phyloP scores from a whole-genome alignment of 2,329 filamentous ascomycete genomes.

The Fusarium brachygibbosum region DNA sequence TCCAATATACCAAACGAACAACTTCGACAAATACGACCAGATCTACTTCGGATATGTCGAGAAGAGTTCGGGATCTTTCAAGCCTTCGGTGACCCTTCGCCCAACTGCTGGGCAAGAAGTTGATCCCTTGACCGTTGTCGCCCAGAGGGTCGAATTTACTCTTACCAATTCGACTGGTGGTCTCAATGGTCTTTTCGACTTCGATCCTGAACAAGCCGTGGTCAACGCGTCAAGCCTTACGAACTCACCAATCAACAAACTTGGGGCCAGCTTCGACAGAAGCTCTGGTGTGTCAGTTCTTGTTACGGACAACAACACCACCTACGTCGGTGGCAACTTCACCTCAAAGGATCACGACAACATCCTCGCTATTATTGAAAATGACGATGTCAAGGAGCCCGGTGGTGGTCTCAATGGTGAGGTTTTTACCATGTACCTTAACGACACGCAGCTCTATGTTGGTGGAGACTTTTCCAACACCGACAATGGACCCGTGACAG shows the following conservation, averaged over 20 bases:
- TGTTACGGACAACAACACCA: slow-evolving; percentile 71
- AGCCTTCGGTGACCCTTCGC: slow-evolving; percentile 82
- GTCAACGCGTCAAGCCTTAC: slow-evolving; percentile 74
- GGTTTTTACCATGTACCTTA: slow-evolving; percentile 78
- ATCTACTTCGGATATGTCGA: slow-evolving; percentile 91
- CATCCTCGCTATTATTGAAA: slow-evolving; percentile 78
- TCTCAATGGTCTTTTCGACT: slow-evolving; percentile 92
- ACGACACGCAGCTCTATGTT: slow-evolving; percentile 78
- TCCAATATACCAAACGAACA: slow-evolving; percentile 88
- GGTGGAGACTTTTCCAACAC: slow-evolving; percentile 89
- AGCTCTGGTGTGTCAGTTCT: slow-evolving; percentile 79
- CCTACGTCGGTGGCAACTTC: slow-evolving; percentile 89
- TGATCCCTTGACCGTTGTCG: slow-evolving; percentile 81
- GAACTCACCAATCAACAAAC: slow-evolving; percentile 80
- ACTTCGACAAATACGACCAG: slow-evolving; percentile 96
- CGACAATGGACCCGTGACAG: slow-evolving; percentile 69
- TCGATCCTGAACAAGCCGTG: slow-evolving; percentile 70
- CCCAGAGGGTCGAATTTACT: slow-evolving; percentile 85
- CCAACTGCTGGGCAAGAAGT: slow-evolving; percentile 74
- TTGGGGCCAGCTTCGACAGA: slow-evolving; percentile 76
- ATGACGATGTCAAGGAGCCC: slow-evolving; percentile 71
- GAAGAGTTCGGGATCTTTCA: slow-evolving; percentile 78
- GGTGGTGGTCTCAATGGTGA: slow-evolving; percentile 83
- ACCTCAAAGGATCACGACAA: slow-evolving; percentile 76
- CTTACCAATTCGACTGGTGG: slow-evolving; percentile 80